Evolutionary conservation across 208 protist genomes (phyloP).

Genomic region (Leishmania martiniquensis): DNA sequence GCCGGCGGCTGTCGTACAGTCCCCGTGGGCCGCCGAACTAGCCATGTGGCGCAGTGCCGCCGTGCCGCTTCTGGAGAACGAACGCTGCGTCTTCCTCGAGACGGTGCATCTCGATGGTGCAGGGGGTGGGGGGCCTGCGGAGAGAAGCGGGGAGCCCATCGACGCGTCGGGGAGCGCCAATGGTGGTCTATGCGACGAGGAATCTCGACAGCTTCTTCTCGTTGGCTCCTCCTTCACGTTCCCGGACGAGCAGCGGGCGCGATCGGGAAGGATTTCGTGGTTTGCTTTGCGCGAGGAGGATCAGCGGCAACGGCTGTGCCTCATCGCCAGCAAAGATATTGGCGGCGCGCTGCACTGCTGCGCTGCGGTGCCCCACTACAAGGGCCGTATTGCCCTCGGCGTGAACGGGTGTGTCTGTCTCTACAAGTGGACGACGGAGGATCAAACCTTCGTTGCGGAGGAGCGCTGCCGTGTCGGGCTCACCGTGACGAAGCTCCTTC

Average conservation of each 20-base stretch:
- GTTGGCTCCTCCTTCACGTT: conserved; percentile 86
- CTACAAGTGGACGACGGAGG: conserved; percentile 66
- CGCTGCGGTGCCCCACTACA: conserved; percentile 68
- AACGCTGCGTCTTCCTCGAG: conserved; percentile 81
- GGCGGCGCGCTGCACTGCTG: conserved; percentile 80
- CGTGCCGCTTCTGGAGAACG: conserved; percentile 71
- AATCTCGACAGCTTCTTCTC: conserved; percentile 37
- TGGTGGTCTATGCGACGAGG: conserved; percentile 2
- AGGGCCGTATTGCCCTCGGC: conserved; percentile 72
- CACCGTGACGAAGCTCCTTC: conserved; percentile 64
- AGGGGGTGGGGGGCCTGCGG: conserved; percentile 12
- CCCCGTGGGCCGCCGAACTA: conserved; percentile 28
- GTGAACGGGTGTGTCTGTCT: conserved; percentile 75
- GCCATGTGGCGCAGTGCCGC: conserved; percentile 14
- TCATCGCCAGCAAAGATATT: conserved; percentile 56
- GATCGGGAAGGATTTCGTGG: conserved; percentile 69
- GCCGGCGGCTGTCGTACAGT: conserved; percentile 30
- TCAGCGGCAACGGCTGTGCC: conserved; percentile 16
- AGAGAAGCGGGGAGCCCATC: not conserved
- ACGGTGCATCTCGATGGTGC: conserved; percentile 34
- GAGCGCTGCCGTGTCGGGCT: conserved; percentile 65
- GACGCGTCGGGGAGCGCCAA: not conserved
- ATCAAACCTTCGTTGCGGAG: conserved; percentile 73
- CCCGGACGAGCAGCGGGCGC: conserved; percentile 63
- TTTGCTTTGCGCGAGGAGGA: conserved; percentile 23